Base-by-base conservation (phyloP, 108 stramenopile species). In the Cyclotella cryptica region DNA sequence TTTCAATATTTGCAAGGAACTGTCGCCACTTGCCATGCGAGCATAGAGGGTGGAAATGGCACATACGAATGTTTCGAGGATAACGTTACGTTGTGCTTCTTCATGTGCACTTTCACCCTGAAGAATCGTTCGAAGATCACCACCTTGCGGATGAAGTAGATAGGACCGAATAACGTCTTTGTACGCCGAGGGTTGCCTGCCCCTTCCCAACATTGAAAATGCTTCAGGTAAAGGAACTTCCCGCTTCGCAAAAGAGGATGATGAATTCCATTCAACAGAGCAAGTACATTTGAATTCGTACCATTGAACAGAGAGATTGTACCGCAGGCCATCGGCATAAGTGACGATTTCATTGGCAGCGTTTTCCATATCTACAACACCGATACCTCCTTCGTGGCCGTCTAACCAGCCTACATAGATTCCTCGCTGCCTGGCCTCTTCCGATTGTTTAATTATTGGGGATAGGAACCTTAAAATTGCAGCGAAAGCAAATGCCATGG, bases 401-500 rank as follows among this genome's bases (percentile, higher is more conserved):
- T 92, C 91, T 54, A 92, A 69, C 87, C 88, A 90, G 29, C 94
- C 92, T 26, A 66, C 66, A 71, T 85, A 89, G 0, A 90, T 57
- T 17, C 85, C 89, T 30, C 70, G 61, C 19, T 30, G 40, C 14
- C 1, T 71, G 46, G 17, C 44, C 41, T 27, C 54, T 74, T 55
- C 28, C 15, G 22, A 17, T 27, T 54, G 41, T 44, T 26, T 15
- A n/a, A 26, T 46, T 47, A 75, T 47, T 0, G 94, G 96, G 17
- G 93, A 92, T 53, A 97, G 74, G 73, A 90, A 97, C 45, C 94
- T 82, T 62, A 97, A 72, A 58, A 96, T 74, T 35, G 84, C 88
- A 22, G 96, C 96, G 55, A 91, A 85, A 15, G 94, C 92, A 79
- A 93, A 93, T 43, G 89, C 93, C 83, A 90, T 89, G 5, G 86